Evolutionary conservation across 495 filamentous ascomycete genomes (phyloP), one percentile per base, ranked within the genome.

Genomic region (Penicillium chermesinum): DNA sequence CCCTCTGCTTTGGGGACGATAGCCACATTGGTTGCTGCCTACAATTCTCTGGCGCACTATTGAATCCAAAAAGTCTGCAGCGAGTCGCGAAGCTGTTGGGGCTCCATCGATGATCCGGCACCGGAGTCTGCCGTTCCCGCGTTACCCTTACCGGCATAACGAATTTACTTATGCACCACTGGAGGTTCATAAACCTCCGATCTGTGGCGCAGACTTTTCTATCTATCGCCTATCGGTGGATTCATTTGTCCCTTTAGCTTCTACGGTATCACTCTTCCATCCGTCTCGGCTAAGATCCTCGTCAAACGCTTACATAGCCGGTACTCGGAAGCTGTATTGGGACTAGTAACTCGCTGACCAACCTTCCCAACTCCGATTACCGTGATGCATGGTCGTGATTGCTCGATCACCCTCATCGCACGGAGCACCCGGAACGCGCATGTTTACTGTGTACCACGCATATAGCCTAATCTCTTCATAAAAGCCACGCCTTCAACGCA

Each of bases 1-100:
- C n/a, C n/a, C n/a, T n/a, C n/a, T n/a, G n/a, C n/a, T n/a, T n/a
- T n/a, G n/a, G n/a, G n/a, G n/a, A n/a, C n/a, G n/a, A n/a, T n/a
- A n/a, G 34, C 43, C 50, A 49, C 46, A 30, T 52, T 30, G n/a
- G 43, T 38, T 49, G 46, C 34, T 55, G 47, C 47, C 43, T 49
- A 48, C 40, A 18, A 40, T 3, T 19, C 19, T 21, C 10, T 25
- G 8, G 8, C 13, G 18, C 19, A 42, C 43, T 46, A 49, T 50
- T 52, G 52, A 46, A 52, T 41, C 43, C 30, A 47, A 44, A 41
- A 27, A 15, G 27, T 47, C 46, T 41, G 49, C 46, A 49, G 41
- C 12, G 15, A 4, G 30, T 33, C 25, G 42, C 16, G 15, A 40
- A 12, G 10, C 20, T 18, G 12, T 14, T 27, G 3, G 40, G 32